These are phyloP conservation scores for Gaeumannomyces sp. DNA, from an alignment of 2,329 filamentous ascomycete genomes.

Conservation along the genomic window DNA sequence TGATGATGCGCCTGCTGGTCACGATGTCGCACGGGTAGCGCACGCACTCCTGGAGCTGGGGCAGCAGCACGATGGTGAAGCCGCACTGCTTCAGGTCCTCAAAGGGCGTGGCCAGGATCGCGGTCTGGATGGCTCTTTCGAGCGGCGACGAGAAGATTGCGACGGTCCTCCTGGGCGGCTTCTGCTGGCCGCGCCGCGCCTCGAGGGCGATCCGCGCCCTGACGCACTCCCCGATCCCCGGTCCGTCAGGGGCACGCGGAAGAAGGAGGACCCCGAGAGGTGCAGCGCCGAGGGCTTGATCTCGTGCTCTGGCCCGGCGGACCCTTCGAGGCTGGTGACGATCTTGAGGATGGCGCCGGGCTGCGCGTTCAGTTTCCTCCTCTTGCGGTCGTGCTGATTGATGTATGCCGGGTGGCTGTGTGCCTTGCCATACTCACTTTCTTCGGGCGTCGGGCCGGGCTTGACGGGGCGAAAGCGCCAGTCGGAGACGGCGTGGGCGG, in stretches of 20 bases:
- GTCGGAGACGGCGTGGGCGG: background rate
- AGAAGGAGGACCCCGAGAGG: background rate
- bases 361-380: background rate
- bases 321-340: background rate
- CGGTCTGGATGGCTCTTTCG: slow-evolving; percentile 2
- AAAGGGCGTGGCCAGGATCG: slow-evolving; percentile 6
- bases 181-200: background rate
- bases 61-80: slow-evolving; percentile 1
- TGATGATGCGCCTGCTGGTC: background rate
- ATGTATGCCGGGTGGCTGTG: background rate
- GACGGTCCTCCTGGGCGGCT: too few species aligned
- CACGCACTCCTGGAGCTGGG: slow-evolving; percentile 6
- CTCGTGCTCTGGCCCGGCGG: background rate
- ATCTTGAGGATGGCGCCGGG: background rate
- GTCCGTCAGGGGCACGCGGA: background rate
- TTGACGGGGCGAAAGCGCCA: background rate
- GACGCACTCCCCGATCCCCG: background rate
- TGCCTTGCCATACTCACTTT: background rate
- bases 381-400: background rate
- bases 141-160: slow-evolving; percentile 2
- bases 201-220: background rate
- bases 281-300: background rate
- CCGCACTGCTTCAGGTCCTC: background rate
- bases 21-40: slow-evolving; percentile 4
- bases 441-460: background rate